Base-by-base conservation (phyloP, 2,329 filamentous ascomycete genomes). In the Uncinocarpus reesii region DNA sequence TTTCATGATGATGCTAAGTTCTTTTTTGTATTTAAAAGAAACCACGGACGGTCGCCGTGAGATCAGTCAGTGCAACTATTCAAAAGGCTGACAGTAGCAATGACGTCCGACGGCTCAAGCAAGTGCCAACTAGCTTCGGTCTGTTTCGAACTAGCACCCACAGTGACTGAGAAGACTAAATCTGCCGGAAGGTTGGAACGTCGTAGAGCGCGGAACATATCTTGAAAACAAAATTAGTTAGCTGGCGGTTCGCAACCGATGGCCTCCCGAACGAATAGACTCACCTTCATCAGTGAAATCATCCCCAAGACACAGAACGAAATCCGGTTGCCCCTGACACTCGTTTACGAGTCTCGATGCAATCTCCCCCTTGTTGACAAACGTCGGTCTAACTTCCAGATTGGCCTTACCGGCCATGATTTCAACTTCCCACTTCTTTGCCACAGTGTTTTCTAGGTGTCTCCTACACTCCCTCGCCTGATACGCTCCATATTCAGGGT, bases 281-380 rank as follows among this genome's bases (percentile, higher is more conserved):
- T 56, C 81, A 82, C 94, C 90, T 75, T 98, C 92, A 62, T 98
- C 92, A 4, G 92, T 98, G 58, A 92, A 93, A 61, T 98, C 92
- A 65, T 98, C 92, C 35, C 92, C 92, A 52, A 89, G 71, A 66
- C 92, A 98, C 44, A 96, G 74, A 8, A 93, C 81, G 61, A 96
- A 95, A 57, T 90, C 87, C 0, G 89, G 78, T 46, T 77, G 76
- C 43, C 79, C 63, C 20, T 42, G 42, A 65, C 93, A 93, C 41
- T 81, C 80, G 18, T 78, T 71, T 31, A 96, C 81, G 15, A 98
- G 75, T 4, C 83, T 80, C 69, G 87, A 89, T 13, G 83, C 86
- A 55, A 96, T 96, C 67, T 93, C 88, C 24, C 92, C 92, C 73
- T 98, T 98, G 75, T 96, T 96, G 70, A 98, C 88, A 60, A 94